Evolutionary conservation across 352 stramenopile species (phyloP), one percentile per base, ranked within the genome.

Genomic region (Phytophthora boehmeriae): DNA sequence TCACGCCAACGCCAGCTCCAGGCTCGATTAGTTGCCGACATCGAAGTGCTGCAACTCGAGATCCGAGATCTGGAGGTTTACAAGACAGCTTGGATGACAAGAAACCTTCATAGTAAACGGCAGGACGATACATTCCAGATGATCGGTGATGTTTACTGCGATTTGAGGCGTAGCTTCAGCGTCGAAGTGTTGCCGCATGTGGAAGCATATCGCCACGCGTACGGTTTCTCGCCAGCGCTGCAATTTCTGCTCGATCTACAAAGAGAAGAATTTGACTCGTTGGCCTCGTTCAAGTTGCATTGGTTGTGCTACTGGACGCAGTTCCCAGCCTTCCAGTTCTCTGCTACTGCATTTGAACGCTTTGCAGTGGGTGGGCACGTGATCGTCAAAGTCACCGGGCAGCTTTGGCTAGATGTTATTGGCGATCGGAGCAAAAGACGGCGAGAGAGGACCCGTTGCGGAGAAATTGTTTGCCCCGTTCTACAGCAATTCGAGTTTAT

Each of bases 401-500:
- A 71, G 52, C 47, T 78, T 2, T 44, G 64, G 19, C 36, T 78
- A 5, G 42, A 69, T 25, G 45, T 70, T 8, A 34, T 59, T 30
- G 52, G 59, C 43, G 35, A 54, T 6, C 35, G 28, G 25, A 30
- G 39, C 22, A 38, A 35, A 22, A 43, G n/a, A n/a, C n/a, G n/a
- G n/a, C n/a, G n/a, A 53, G 34, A 56, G 39, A 28, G 25, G 6
- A 42, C 44, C 34, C 53, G 53, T 30, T 66, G 62, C 23, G 65
- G 65, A 1, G 19, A 14, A 0, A 53, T 73, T 14, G 46, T 20
- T 22, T 83, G 71, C 11, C 68, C 76, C 30, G 60, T 83, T 23
- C 61, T 61, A 14, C 76, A 83, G 25, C 74, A 76, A 9, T 83
- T 82, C 25, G 68, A 83, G 44, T 80, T 84, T 49, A 59, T 80